Percentiles rank a stretch among this genome's conserved stretches.
Conservation (phyloP, 345 rosid species). For the Murraya koenigii region DNA sequence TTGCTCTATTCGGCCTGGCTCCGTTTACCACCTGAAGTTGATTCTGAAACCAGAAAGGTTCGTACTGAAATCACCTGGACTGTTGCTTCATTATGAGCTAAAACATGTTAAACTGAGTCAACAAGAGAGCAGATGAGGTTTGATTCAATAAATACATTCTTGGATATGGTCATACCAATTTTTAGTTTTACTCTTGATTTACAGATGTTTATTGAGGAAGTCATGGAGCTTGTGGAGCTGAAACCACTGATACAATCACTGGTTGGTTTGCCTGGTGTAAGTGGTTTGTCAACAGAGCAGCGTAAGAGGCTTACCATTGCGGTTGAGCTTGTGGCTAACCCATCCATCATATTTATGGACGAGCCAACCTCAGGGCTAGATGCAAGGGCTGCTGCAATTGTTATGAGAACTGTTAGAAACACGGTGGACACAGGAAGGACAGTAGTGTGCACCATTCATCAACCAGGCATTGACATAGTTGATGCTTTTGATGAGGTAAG, state of each 20-base stretch:
- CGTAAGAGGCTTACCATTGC: conserved; percentile 47
- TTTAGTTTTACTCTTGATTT: not conserved
- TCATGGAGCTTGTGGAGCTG: conserved; percentile 46
- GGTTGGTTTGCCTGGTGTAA: conserved; percentile 49
- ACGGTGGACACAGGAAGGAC: conserved; percentile 54
- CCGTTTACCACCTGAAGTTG: conserved; percentile 33
- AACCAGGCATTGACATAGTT: conserved; percentile 47
- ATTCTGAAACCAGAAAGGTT: conserved; percentile 41
- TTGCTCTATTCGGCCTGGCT: conserved; percentile 51
- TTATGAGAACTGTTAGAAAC: conserved; percentile 52
- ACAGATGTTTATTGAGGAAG: conserved; percentile 29
- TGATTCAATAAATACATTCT: not conserved
- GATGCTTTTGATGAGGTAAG: conserved; percentile 53
- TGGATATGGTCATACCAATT: not conserved
- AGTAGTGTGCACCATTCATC: conserved; percentile 52
- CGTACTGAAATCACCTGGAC: not conserved
- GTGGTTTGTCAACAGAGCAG: conserved; percentile 49
- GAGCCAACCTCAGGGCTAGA: conserved; percentile 57
- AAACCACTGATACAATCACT: conserved; percentile 25
- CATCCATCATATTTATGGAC: conserved; percentile 48
- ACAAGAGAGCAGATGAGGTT: not conserved
- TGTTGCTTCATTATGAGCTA: not conserved
- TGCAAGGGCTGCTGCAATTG: conserved; percentile 55
- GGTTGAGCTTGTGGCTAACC: conserved; percentile 54
- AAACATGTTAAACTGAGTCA: not conserved